A percentile compares a stretch with the other conserved stretches of the same genome.
phyloP scores from a whole-genome alignment of 805 yeast genomes.

The Yamadazyma olivae region DNA sequence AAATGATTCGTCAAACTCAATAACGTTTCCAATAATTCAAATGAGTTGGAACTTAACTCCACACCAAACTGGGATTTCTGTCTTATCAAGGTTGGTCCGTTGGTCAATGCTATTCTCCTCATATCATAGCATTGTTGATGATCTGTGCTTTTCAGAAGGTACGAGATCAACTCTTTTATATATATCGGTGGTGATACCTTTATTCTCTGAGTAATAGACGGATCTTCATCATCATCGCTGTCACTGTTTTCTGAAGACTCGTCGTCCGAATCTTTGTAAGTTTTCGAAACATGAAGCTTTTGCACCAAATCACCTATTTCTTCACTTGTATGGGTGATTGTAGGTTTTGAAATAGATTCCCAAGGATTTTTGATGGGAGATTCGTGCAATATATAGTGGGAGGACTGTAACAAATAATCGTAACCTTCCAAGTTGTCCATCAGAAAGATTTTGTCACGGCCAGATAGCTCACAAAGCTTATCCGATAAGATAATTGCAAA shows the following conservation, averaged over 20 bases:
- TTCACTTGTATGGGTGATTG: no score
- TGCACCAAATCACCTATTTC: no score
- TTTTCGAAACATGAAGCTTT: not conserved
- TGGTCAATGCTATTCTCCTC: constrained; percentile 45
- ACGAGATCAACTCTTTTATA: constrained; percentile 65
- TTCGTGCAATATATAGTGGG: no score
- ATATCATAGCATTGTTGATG: constrained; percentile 47
- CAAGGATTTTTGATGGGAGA: no score
- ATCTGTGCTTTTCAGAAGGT: constrained; percentile 46
- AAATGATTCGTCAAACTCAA: constrained; percentile 55
- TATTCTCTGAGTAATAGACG: constrained; percentile 34
- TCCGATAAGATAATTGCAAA: constrained; percentile 62
- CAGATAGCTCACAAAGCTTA: constrained; percentile 32
- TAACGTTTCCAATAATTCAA: constrained; percentile 52
- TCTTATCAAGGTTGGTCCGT: constrained; percentile 59
- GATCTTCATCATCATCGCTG: constrained; percentile 52
- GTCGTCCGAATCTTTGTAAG: constrained; percentile 15
- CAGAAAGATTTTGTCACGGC: constrained; percentile 28
- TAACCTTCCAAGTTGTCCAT: constrained; percentile 8
- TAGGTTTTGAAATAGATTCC: no score
- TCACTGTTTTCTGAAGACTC: constrained; percentile 15
- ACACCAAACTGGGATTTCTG: constrained; percentile 58
- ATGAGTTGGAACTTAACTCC: constrained; percentile 36
- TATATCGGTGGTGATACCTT: constrained; percentile 56
- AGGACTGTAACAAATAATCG: constrained; percentile 6